Base-by-base conservation (phyloP, 805 yeast species). In the Candida jianshihensis region DNA sequence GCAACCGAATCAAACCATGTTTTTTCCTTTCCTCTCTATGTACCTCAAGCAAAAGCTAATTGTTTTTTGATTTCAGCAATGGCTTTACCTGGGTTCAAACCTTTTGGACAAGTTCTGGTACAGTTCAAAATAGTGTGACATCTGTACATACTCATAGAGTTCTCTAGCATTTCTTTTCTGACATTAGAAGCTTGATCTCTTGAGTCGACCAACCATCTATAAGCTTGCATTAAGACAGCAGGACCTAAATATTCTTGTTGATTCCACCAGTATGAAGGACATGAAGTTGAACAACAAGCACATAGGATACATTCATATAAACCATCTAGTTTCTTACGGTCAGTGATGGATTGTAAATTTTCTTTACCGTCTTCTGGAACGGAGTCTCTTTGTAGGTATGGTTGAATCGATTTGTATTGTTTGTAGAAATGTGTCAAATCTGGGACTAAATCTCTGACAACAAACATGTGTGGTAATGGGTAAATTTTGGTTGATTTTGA, bases 261-360 rank as follows among this genome's bases (percentile, higher is more conserved):
- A 70, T 92, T 92, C 98, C 98, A 92, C 98, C 98, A 92, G 75
- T 92, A 92, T 4, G 97, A 89, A 37, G 98, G 98, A 71, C 98
- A 92, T 15, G 97, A 81, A 35, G 98, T 92, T 25, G 97, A 89
- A 67, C 98, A 90, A 69, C 98, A 89, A 10, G 98, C 98, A 71
- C 98, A 90, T 59, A 90, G 71, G 55, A 90, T 90, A 73, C 98
- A 90, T 69, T 90, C 97, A 69, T 90, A 90, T 50, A 92, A 68
- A 39, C 98, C 98, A 63, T 92, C 97, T 58, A 90, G 74, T 69
- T 92, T 92, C 66, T 82, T 86, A 68, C 98, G 81, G 70, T 92
- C 98, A 47, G 71, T 95, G 46, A 86, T 75, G 51, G 86, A 71
- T 70, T 92, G 98, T 55, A 86, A 73, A 62, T 84, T 84, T 70